Conservation (phyloP, 768 basidiomycete genomes). For the Chlorophyllum brunneum region DNA sequence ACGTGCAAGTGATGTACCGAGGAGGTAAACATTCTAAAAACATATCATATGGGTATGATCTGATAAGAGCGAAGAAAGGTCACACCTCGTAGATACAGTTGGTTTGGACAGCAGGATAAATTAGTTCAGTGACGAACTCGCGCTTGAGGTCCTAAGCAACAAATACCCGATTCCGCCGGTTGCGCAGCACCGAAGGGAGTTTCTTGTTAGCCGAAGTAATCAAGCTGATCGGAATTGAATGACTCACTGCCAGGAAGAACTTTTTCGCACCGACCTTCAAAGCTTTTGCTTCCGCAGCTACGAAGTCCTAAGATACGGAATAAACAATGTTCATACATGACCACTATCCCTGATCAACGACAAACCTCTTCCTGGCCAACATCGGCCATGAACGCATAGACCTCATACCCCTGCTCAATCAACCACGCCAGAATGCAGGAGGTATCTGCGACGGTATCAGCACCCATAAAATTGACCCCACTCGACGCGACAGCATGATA, state of each 20-base stretch:
- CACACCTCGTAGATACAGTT: slow-evolving; percentile 97
- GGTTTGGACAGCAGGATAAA: slow-evolving; percentile 97
- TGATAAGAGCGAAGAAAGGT: not conserved
- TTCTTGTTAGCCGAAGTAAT: too few relatives aligned
- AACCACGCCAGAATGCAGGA: slow-evolving; percentile 99
- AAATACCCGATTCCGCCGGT: not conserved
- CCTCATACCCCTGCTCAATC: slow-evolving; percentile 97
- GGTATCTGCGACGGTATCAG: slow-evolving; percentile 60
- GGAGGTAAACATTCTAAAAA: slow-evolving; percentile 85
- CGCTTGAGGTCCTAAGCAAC: slow-evolving; percentile 75
- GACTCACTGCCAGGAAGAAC: slow-evolving; percentile 80
- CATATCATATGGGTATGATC: not conserved
- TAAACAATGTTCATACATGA: slow-evolving; percentile 5
- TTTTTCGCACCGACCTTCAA: slow-evolving; percentile 90
- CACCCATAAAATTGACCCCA: slow-evolving; percentile 2
- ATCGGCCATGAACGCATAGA: slow-evolving; percentile 95
- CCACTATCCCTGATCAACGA: not conserved
- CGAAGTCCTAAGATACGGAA: slow-evolving; percentile 69
- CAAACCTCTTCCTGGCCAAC: slow-evolving; percentile 86
- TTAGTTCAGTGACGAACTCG: slow-evolving; percentile 94
- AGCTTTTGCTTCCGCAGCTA: slow-evolving; percentile 86
- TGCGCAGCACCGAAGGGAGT: too few relatives aligned
- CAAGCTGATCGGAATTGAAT: not conserved
- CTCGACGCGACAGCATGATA: not conserved
- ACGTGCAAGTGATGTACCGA: slow-evolving; percentile 95